Conservation (phyloP, 345 rosid genomes). For the Chamaenerion angustifolium region DNA sequence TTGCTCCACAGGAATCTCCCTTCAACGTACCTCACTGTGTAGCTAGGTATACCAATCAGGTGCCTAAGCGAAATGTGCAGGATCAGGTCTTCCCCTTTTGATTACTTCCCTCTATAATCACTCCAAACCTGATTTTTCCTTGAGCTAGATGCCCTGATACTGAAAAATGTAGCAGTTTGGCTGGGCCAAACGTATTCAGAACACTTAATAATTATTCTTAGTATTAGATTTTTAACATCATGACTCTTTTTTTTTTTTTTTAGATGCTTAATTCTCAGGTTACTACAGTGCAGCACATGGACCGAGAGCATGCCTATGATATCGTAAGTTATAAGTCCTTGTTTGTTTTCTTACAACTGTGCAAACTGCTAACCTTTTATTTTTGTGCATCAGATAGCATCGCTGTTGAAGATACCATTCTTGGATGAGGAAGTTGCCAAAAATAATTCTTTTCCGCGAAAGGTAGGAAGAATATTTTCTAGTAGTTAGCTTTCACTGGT, state of each 20-base stretch:
- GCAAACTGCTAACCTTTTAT: slow-evolving; percentile 3
- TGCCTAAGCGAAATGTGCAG: slow-evolving; percentile 31
- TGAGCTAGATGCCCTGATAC: too few relatives aligned
- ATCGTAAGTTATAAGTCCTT: slow-evolving; percentile 27
- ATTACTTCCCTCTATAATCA: too few relatives aligned
- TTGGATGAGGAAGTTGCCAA: slow-evolving; percentile 64
- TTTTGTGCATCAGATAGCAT: slow-evolving; percentile 37
- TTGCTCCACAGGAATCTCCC: slow-evolving; percentile 69
- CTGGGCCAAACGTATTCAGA: neutral
- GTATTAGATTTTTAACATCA: neutral
- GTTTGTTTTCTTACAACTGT: neutral
- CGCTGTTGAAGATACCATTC: slow-evolving; percentile 74
- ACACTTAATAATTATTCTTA: neutral
- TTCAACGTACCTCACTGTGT: slow-evolving; percentile 62
- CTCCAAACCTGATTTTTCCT: too few relatives aligned
- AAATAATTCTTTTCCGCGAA: slow-evolving; percentile 55
- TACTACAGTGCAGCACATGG: slow-evolving; percentile 59
- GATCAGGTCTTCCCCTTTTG: slow-evolving; percentile 45
- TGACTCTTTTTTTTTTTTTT: slow-evolving; percentile 2
- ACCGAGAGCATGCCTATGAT: slow-evolving; percentile 79
- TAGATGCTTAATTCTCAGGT: slow-evolving; percentile 77
- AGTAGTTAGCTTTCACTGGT: neutral
- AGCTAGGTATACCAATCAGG: slow-evolving; percentile 45
- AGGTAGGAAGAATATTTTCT: slow-evolving; percentile 20
- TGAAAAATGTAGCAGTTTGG: too few relatives aligned